Evolutionary conservation across 2,329 filamentous ascomycete species (phyloP).

Genomic region (Lachnellula occidentalis): DNA sequence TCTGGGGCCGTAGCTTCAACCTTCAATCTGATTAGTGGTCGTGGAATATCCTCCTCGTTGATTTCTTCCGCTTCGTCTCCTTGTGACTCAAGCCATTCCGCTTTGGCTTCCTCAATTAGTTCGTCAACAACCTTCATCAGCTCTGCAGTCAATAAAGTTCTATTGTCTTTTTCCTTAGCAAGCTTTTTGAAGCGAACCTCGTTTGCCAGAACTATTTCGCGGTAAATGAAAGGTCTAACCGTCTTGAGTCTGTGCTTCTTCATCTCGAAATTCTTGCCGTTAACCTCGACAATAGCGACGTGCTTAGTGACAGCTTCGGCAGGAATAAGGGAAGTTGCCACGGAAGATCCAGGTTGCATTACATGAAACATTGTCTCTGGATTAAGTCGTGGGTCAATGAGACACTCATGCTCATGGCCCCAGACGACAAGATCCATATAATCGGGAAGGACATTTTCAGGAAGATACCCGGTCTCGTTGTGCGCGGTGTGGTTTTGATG

Average conservation of each 20-base stretch:
- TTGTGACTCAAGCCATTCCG: constrained; percentile 76
- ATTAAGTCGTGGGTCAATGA: constrained; percentile 79
- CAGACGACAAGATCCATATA: constrained; percentile 91
- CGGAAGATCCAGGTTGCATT: constrained; percentile 94
- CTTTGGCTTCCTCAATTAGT: constrained; percentile 79
- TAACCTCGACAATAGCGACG: constrained; percentile 78
- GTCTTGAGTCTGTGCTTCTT: constrained; percentile 80
- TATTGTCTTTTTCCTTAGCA: constrained; percentile 76
- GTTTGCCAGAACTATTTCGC: constrained; percentile 70
- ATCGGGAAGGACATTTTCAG: constrained; percentile 85
- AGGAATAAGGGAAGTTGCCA: constrained; percentile 85
- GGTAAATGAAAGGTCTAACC: constrained; percentile 85
- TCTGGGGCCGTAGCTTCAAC: constrained; percentile 86
- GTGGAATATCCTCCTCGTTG: constrained; percentile 58
- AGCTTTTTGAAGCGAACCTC: constrained; percentile 73
- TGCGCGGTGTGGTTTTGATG: constrained; percentile 96
- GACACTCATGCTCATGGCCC: constrained; percentile 96
- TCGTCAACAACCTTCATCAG: constrained; percentile 75
- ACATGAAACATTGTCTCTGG: constrained; percentile 88
- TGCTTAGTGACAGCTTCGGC: constrained; percentile 91
- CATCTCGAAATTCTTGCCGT: constrained; percentile 72
- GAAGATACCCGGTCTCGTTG: constrained; percentile 87
- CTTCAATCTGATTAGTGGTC: constrained; percentile 81
- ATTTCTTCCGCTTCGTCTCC: constrained; percentile 48
- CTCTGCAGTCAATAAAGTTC: constrained; percentile 70